Evolutionary conservation across 179 eudicot species (phyloP).

Genomic region (Beta corolliflora): DNA sequence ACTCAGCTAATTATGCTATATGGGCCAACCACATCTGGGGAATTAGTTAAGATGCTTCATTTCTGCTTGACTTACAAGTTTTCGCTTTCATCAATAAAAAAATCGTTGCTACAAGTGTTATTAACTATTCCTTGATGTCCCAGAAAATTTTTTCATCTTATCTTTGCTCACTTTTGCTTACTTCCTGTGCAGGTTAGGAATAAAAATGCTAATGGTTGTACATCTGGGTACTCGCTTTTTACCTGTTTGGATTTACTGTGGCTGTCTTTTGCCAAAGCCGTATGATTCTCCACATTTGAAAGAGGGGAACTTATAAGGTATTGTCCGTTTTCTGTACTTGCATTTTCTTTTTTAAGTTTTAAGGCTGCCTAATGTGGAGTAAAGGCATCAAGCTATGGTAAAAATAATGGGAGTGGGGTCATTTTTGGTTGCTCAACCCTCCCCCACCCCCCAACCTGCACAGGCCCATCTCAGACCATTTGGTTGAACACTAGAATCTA

Average conservation of each 20-base stretch:
- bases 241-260: slow-evolving; percentile 22
- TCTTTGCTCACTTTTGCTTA: slow-evolving; percentile 15
- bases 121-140: slow-evolving; percentile 35
- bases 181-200: slow-evolving; percentile 23
- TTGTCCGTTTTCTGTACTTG: slow-evolving; percentile 48
- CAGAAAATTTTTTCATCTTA: slow-evolving; percentile 32
- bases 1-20: slow-evolving; percentile 4
- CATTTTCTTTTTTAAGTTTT: slow-evolving; percentile 32
- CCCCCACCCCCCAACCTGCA: not conserved
- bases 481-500: not conserved
- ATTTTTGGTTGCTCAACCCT: slow-evolving; percentile 24
- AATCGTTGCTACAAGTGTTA: slow-evolving; percentile 25
- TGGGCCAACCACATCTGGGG: slow-evolving; percentile 15
- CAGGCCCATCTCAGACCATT: not conserved
- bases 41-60: slow-evolving; percentile 4
- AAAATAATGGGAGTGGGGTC: slow-evolving; percentile 1
- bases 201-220: slow-evolving; percentile 26
- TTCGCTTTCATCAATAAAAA: not conserved
- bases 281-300: slow-evolving; percentile 40
- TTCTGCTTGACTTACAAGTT: slow-evolving; percentile 1
- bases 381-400: slow-evolving; percentile 23
- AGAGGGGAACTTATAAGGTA: slow-evolving; percentile 24
- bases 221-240: slow-evolving; percentile 28
- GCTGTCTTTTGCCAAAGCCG: slow-evolving; percentile 24
- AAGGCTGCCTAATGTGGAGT: slow-evolving; percentile 18